A percentile compares a stretch with the other conserved stretches of the same genome.
Conservation (phyloP, 352 stramenopile species). For the Globisporangium recalcitrans region DNA sequence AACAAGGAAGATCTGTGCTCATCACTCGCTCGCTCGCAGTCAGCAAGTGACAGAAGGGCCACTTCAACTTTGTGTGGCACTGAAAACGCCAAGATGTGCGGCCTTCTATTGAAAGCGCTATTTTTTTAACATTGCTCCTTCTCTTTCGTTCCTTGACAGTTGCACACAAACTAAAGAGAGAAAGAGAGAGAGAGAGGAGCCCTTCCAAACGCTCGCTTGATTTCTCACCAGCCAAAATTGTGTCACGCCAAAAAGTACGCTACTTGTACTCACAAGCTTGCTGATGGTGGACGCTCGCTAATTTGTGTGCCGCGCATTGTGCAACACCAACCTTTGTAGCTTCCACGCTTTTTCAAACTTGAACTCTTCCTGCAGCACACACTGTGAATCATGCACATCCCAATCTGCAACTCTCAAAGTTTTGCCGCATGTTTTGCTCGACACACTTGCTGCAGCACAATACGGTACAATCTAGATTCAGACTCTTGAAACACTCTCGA, state of each 20-base stretch:
- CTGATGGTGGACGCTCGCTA: background rate
- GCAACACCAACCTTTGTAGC: background rate
- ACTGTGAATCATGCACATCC: background rate
- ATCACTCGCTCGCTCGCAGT: background rate
- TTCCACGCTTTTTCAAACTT: background rate
- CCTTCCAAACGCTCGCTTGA: background rate
- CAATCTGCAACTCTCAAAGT: background rate
- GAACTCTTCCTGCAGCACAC: background rate
- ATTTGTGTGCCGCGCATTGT: background rate
- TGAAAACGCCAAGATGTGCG: background rate
- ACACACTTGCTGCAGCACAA: too few relatives aligned
- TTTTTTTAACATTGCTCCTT: conserved; percentile 10
- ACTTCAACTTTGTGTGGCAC: background rate
- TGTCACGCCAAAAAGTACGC: background rate
- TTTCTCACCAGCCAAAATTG: background rate
- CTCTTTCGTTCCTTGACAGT: background rate
- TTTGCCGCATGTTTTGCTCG: background rate
- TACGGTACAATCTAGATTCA: background rate
- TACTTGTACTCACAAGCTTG: background rate
- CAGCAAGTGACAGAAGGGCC: background rate
- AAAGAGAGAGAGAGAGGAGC: background rate
- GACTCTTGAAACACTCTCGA: too few relatives aligned
- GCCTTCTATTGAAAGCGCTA: background rate
- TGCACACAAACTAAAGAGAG: background rate
- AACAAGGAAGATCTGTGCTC: background rate